Percentiles rank a stretch among this genome's conserved stretches.
phyloP scores from a whole-genome alignment of 2,329 filamentous ascomycete genomes.

The Ophiostoma quercus region DNA sequence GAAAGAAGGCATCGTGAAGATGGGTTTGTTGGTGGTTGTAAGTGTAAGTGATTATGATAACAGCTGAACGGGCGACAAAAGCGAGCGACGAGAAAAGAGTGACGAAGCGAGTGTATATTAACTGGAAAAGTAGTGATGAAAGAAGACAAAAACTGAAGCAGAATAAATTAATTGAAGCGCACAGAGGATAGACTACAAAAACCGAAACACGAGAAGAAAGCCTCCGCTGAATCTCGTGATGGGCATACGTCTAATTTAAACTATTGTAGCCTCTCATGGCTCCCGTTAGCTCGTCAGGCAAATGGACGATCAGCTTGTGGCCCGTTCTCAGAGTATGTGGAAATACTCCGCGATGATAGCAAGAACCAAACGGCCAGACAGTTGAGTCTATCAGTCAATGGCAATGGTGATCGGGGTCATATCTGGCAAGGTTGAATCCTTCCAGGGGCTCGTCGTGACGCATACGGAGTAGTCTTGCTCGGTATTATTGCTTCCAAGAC shows the following conservation, averaged over 20 bases:
- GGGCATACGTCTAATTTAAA: slow-evolving; percentile 1
- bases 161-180: neutral
- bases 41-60: neutral
- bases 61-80: neutral
- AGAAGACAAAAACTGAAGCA: neutral
- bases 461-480: slow-evolving; percentile 8
- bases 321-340: neutral
- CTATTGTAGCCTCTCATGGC: neutral
- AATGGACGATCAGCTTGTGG: neutral
- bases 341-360: slow-evolving; percentile 2
- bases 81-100: neutral
- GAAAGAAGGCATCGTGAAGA: neutral
- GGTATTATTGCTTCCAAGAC: slow-evolving; percentile 5
- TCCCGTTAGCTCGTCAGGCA: neutral
- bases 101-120: neutral
- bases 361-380: neutral
- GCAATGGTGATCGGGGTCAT: neutral
- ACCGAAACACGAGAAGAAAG: neutral
- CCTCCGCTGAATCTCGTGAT: slow-evolving; percentile 10
- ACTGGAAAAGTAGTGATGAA: neutral
- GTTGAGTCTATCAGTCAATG: too few species aligned
- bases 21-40: neutral
- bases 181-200: neutral
- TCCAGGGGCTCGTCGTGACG: slow-evolving; percentile 1
- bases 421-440: slow-evolving; percentile 1